Evolutionary conservation across 495 filamentous ascomycete species (phyloP), one percentile per base, ranked within the genome.

Genomic region (Lophiotrema nucula): DNA sequence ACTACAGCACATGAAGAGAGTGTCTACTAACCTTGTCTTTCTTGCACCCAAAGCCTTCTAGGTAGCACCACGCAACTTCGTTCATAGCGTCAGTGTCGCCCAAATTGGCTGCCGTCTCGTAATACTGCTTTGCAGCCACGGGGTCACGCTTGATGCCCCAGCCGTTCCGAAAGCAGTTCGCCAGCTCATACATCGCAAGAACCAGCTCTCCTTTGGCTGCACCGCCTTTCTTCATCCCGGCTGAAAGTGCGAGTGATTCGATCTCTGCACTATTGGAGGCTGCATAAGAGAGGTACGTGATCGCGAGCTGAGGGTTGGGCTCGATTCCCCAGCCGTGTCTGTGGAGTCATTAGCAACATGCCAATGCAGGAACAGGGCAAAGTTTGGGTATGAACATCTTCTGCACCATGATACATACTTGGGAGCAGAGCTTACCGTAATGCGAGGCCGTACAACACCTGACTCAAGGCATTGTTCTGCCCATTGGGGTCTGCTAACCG

Each of bases 31-130:
- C 93, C 88, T 95, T 96, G 74, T 97, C 90, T 73, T 97, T 99
- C 73, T 88, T 90, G 55, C 88, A 88, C 22, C 93, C 93, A 72
- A 95, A 96, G 12, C 93, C 93, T 67, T 96, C 88, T 18, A 92
- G 71, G 76, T 95, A 97, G 73, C 95, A 99, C 90, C 91, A 95
- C 22, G 87, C 93, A 62, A 87, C 86, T 70, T 96, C 92, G 70
- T 96, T 95, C 91, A 97, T 96, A 42, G 92, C 95, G 77, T 99
- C 93, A 35, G 88, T 88, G 72, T 99, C 93, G 42, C 92, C 92
- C 53, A 99, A 73, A 62, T 97, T 97, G 37, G 93, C 93, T 21
- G 93, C 93, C 24, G 90, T 96, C 73, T 97, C 91, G 74, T 97
- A 97, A 72, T 97, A 97, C 77, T 93, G 83, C 70, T 82, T 87